Evolutionary conservation across 1,284 basidiomycete species (phyloP), one percentile per base, ranked within the genome.

Genomic region (Ceratobasidium sp.): DNA sequence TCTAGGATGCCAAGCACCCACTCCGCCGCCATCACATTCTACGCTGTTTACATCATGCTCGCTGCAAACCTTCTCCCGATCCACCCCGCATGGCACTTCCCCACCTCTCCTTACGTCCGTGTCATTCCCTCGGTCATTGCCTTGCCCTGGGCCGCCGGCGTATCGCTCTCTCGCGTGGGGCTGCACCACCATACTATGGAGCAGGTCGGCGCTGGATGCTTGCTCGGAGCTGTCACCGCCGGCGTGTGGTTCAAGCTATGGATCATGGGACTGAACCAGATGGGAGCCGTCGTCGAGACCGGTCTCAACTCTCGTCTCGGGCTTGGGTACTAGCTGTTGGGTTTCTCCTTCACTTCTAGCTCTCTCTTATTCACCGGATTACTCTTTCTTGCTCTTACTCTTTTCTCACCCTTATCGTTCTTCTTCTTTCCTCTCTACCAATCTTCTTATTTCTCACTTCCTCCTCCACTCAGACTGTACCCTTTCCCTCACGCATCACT

Each of bases 1-100:
- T 78, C 9, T 18, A 93, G 93, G 2, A 95, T 96, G 93, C 94
- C 94, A 2, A 93, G 91, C 66, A 96, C 94, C 1, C 94, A 96
- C 80, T 91, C 93, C 3, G 91, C 92, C 2, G 84, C 86, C 0
- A 91, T 93, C 75, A 85, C 87, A 0, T 95, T 87, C 81, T 93
- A 88, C 79, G 87, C 88, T 18, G 83, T 86, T 6, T 95, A 91
- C 78, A 85, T 91, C 47, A 78, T 86, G 23, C 84, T 94, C 11
- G 87, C 89, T 8, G 87, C 86, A 77, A 35, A 82, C 49, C 82
- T 84, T 79, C 82, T 91, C 52, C 87, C 89, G 38, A 49, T 85
- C 70, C 83, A 86, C 82, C 75, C 86, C 80, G 81, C 84, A 66
- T 77, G 88, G 75, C 78, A 82, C 79, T 77, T 82, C 77, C 67